Evolutionary conservation across 176 grass and related monocot species (phyloP).

Genomic region (Zea luxurians): DNA sequence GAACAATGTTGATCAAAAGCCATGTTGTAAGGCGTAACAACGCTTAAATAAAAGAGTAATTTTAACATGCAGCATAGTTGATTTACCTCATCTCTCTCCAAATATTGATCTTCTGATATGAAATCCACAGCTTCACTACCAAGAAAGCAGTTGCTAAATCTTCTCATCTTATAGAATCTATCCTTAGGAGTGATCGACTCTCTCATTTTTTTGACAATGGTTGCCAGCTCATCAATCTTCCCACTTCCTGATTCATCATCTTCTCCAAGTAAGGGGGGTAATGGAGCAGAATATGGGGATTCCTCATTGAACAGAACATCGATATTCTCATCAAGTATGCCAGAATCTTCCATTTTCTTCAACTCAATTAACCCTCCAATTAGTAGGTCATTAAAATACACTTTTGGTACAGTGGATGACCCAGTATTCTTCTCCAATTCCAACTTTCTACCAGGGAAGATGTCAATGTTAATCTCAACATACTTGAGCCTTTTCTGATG

Average conservation of each 20-base stretch:
- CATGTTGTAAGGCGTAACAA: conserved; percentile 21
- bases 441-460: conserved; percentile 80
- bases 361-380: conserved; percentile 77
- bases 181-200: conserved; percentile 72
- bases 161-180: conserved; percentile 98
- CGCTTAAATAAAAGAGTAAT: conserved; percentile 17
- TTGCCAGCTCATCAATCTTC: conserved; percentile 88
- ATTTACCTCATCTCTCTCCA: conserved; percentile 85
- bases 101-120: conserved; percentile 90
- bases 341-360: conserved; percentile 69
- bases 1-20: conserved; percentile 4
- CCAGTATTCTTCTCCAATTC: conserved; percentile 86
- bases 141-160: conserved; percentile 93
- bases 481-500: conserved; percentile 59
- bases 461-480: conserved; percentile 88
- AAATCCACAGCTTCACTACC: conserved; percentile 91
- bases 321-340: conserved; percentile 67
- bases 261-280: conserved; percentile 88
- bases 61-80: background rate
- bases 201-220: conserved; percentile 91
- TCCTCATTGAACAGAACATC: conserved; percentile 55
- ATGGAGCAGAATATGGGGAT: conserved; percentile 55
- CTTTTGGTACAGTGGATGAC: conserved; percentile 65
- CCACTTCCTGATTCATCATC: conserved; percentile 88
- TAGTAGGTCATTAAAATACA: conserved; percentile 79